Percentiles rank a stretch among this genome's conserved stretches.
phyloP scores from a whole-genome alignment of 805 yeast genomes.

The Sporopachydermia lactativora region DNA sequence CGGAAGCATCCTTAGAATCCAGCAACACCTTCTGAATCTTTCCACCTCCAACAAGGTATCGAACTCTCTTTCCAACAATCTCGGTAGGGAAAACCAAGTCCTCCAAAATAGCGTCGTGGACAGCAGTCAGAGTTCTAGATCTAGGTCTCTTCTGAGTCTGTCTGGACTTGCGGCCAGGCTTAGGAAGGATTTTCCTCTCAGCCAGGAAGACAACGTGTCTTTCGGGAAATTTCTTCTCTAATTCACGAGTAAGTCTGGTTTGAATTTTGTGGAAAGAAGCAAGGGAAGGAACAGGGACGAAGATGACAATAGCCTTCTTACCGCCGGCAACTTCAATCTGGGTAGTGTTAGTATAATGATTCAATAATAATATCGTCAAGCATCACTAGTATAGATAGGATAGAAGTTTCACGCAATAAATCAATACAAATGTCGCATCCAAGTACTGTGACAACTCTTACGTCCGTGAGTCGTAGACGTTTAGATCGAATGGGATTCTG shows the following conservation, averaged over 20 bases:
- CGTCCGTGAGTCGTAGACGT: too few relatives aligned
- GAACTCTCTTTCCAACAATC: slow-evolving; percentile 97
- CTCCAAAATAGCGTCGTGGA: slow-evolving; percentile 96
- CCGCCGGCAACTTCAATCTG: slow-evolving; percentile 92
- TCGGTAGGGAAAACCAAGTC: slow-evolving; percentile 99
- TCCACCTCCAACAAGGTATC: slow-evolving; percentile 98
- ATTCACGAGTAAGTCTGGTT: slow-evolving; percentile 93
- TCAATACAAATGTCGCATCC: too few relatives aligned
- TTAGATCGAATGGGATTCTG: too few relatives aligned
- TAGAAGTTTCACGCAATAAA: too few relatives aligned
- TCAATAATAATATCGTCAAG: not conserved
- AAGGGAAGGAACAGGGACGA: slow-evolving; percentile 95
- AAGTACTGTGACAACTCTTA: too few relatives aligned
- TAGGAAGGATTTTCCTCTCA: slow-evolving; percentile 98
- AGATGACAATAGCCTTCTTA: slow-evolving; percentile 96
- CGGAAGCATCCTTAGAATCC: slow-evolving; percentile 94
- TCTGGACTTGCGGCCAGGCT: slow-evolving; percentile 89
- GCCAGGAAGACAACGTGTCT: slow-evolving; percentile 98
- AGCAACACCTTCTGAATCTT: slow-evolving; percentile 95
- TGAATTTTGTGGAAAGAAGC: slow-evolving; percentile 93
- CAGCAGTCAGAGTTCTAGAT: slow-evolving; percentile 98
- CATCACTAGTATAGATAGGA: too few relatives aligned
- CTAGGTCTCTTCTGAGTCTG: slow-evolving; percentile 98
- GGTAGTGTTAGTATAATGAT: too few relatives aligned
- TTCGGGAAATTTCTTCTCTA: slow-evolving; percentile 99